Evolutionary conservation across 768 basidiomycete species (phyloP), one percentile per base, ranked within the genome.

Genomic region (Tylopilus plumbeoviolaceoides): DNA sequence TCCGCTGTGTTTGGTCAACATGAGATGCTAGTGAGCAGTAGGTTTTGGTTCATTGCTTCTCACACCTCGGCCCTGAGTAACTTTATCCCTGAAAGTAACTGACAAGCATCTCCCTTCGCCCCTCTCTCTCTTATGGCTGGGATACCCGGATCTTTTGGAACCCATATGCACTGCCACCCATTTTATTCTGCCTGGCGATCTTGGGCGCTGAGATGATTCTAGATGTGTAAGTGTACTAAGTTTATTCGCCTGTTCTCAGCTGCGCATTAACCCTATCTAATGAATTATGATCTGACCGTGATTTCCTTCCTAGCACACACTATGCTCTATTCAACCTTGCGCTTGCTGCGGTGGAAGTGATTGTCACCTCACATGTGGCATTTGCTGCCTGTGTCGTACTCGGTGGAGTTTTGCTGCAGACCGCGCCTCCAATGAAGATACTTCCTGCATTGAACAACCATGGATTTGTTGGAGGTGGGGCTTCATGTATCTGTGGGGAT

Each of bases 321-420:
- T 89, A 91, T 53, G 77, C 83, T 11, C 69, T 78, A 0, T 80
- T 84, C n/a, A 95, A 99, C 70, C 81, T 95, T n/a, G 68, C 83
- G 18, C 73, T 97, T 38, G 91, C 97, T 0, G 79, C 82, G 6
- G 57, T 88, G 7, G 83, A 93, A 48, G 86, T 93, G 0, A 64
- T 85, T 10, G 72, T 89, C 15, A 95, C 93, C 5, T 89, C 89
- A 68, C 80, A 82, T 35, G 77, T 95, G 21, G 89, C 97, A 0
- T 95, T 94, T 66, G 82, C 85, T 2, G 87, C 94, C 0, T 91
- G 85, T 36, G 76, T 85, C 11, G 81, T 90, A 0, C 87, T 95
- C 12, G 95, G 92, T 2, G 83, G 85, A 7, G 85, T 93, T 2
- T 75, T 99, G 2, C 69, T 98, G 14, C 97, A 98, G 70, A 98